phyloP scores from a whole-genome alignment of 23 red algal species.

The Gracilaria gracilis region DNA sequence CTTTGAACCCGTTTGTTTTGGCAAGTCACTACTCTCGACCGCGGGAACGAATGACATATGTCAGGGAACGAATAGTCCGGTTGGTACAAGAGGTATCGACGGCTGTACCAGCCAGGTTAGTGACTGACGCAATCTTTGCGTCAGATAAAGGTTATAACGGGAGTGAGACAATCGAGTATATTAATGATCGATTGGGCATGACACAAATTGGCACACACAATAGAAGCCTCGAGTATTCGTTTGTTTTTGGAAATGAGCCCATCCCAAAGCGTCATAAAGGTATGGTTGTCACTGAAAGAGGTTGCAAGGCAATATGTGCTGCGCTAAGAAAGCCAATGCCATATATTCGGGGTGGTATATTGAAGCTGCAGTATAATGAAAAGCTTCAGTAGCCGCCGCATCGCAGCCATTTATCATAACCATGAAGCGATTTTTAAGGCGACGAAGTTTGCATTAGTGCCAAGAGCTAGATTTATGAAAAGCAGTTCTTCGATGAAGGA shows the following conservation, averaged over 20 bases:
- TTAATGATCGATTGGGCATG: neutral
- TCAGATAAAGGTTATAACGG: neutral
- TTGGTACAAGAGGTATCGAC: neutral
- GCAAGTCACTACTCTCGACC: neutral
- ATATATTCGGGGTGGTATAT: too few species aligned
- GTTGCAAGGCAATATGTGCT: neutral
- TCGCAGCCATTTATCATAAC: too few species aligned
- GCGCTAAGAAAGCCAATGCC: neutral
- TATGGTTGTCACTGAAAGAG: neutral
- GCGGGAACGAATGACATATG: neutral
- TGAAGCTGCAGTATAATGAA: too few species aligned
- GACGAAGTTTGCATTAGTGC: too few species aligned
- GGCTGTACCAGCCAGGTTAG: neutral
- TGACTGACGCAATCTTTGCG: neutral
- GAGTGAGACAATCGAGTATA: neutral
- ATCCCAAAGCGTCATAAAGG: neutral
- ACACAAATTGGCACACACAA: neutral
- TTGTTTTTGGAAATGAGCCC: neutral
- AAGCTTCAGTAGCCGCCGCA: too few species aligned
- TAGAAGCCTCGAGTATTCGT: neutral
- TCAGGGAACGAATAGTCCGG: neutral
- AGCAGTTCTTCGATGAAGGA: too few species aligned
- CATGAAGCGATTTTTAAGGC: too few species aligned
- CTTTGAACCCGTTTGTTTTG: neutral
- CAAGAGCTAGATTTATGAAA: too few species aligned